Evolutionary conservation across 192 early-diverging fungal genomes (phyloP).

Genomic region (Globomyces pollinis-pini): DNA sequence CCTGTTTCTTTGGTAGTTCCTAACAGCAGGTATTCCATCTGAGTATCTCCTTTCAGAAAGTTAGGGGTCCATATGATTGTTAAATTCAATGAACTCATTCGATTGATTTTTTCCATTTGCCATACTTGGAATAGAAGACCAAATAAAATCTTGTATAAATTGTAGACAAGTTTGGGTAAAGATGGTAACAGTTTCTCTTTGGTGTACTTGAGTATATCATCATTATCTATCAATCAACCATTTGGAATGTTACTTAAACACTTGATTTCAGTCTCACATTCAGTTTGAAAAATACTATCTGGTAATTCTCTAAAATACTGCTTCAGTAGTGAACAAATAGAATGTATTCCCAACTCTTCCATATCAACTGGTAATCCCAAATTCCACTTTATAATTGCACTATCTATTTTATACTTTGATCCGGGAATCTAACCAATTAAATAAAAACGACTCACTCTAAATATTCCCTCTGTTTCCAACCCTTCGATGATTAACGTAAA

Average conservation of each 20-base stretch:
- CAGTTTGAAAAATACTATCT: neutral
- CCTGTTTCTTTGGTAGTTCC: too few relatives aligned
- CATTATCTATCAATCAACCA: too few relatives aligned
- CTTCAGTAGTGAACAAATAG: neutral
- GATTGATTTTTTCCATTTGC: neutral
- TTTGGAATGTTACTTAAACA: too few relatives aligned
- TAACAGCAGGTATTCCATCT: too few relatives aligned
- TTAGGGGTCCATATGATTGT: constrained; percentile 7
- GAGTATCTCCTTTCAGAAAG: constrained; percentile 4
- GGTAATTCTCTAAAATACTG: constrained; percentile 11
- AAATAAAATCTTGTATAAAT: constrained; percentile 1
- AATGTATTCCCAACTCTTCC: neutral
- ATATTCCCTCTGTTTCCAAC: constrained; percentile 6
- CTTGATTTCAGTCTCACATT: neutral
- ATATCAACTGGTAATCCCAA: neutral
- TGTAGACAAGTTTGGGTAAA: neutral
- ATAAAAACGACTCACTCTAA: too few relatives aligned
- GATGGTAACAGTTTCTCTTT: neutral
- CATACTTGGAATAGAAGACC: constrained; percentile 1
- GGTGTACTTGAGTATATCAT: too few relatives aligned
- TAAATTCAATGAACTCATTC: constrained; percentile 5
- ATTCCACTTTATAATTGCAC: neutral
- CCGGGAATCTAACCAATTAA: too few relatives aligned
- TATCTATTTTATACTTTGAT: neutral
- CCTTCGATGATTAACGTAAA: too few relatives aligned